Base-by-base conservation (phyloP, 2,329 filamentous ascomycete genomes). In the Calcarisporium arbuscula region DNA sequence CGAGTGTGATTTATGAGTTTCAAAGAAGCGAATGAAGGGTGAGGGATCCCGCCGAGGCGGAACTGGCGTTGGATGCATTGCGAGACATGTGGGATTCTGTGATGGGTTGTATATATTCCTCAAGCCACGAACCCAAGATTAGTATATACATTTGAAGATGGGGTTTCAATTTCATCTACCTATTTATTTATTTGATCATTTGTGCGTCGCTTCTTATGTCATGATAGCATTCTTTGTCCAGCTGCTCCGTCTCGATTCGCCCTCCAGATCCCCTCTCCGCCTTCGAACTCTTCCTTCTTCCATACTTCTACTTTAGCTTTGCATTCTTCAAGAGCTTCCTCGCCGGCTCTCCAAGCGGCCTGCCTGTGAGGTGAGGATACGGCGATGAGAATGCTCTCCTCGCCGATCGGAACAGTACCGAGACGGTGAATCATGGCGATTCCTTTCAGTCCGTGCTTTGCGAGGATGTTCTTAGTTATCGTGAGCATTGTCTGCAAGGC, bases 271-370 rank as follows among this genome's bases (percentile, higher is more conserved):
- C 80, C 85, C 43, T 83, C 81, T 16, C 79, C 82, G 2, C 74
- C 82, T 29, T 74, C 77, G 67, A 95, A 95, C 56, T 87, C 83
- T 64, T 96, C 90, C 45, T 79, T 68, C 64, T 95, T 95, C 90
- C 90, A 95, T 27, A 98, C 81, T 66, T 98, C 92, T n/a, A 86
- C 86, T 45, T 72, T 78, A 36, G 74, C 76, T 65, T 96, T 98
- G 53, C 85, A 87, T 55, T 77, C 67, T 64, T 96, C 90, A 39
- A 96, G 64, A 21, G 88, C 84, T 62, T 94, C 86, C 64, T 96
- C 90, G 0, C 85, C 90, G 0, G 84, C 90, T 48, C 67, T 65
- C 90, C 90, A 98, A 5, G 86, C 89, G 11, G 83, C 85, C 48
- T 83, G 75, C 7, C 92, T 71, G 63, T 96, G 92, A 22, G 84